Evolutionary conservation across 805 yeast species (phyloP).

Genomic region (Maudiozyma serrabonitensis): DNA sequence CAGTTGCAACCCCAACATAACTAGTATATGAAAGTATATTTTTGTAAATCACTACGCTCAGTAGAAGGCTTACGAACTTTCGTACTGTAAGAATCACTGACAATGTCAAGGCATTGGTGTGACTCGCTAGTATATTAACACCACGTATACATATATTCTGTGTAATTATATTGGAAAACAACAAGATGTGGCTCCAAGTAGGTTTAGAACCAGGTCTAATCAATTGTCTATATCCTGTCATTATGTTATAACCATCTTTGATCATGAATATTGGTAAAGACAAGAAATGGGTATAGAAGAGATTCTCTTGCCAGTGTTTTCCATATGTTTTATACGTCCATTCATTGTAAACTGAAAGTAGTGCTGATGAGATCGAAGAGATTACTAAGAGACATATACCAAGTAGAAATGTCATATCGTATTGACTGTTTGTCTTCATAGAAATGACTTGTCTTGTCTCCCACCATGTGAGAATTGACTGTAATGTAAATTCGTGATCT

Average conservation of each 20-base stretch:
- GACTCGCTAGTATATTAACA: constrained; percentile 51
- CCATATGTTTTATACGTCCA: constrained; percentile 41
- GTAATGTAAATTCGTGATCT: constrained; percentile 19
- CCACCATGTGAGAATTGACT: background rate
- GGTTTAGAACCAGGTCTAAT: background rate
- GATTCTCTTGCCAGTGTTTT: constrained; percentile 52
- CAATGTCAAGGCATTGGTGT: constrained; percentile 52
- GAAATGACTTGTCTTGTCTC: background rate
- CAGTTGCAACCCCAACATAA: constrained; percentile 40
- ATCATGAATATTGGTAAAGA: constrained; percentile 43
- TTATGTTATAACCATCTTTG: constrained; percentile 28
- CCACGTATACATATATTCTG: constrained; percentile 59
- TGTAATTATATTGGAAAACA: constrained; percentile 39
- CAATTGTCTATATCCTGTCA: constrained; percentile 13
- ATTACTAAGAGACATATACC: constrained; percentile 31
- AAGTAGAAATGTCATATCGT: constrained; percentile 11
- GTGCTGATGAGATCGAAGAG: constrained; percentile 39
- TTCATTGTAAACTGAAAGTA: constrained; percentile 53
- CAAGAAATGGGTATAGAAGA: constrained; percentile 51
- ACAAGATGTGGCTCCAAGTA: constrained; percentile 17
- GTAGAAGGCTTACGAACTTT: constrained; percentile 47
- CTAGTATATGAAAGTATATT: constrained; percentile 33
- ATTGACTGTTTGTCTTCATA: too few relatives aligned
- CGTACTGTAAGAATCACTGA: constrained; percentile 51
- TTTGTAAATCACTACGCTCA: constrained; percentile 47